A percentile compares a stretch with the other conserved stretches of the same genome.
Conservation (phyloP, 164 flowering plant genomes). For the Stephania cephalantha region DNA sequence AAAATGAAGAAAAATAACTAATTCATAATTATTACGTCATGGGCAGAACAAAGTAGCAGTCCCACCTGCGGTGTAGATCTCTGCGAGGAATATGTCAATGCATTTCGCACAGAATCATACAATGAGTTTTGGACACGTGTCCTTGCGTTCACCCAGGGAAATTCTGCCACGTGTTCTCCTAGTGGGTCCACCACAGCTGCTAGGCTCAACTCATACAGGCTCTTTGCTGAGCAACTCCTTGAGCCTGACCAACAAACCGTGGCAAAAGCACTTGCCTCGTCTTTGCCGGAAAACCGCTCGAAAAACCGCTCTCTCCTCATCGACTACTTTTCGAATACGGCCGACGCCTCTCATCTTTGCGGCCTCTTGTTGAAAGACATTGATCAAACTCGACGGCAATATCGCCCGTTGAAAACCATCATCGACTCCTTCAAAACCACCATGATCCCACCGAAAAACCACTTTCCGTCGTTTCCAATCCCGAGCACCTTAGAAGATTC, state of each 20-base stretch:
- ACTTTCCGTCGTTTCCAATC: background rate
- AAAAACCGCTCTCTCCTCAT: slow-evolving; percentile 28
- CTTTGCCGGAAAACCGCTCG: slow-evolving; percentile 17
- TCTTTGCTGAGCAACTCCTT: slow-evolving; percentile 57
- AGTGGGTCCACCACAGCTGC: slow-evolving; percentile 42
- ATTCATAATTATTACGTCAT: background rate
- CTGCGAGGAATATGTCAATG: slow-evolving; percentile 65
- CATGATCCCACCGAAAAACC: slow-evolving; percentile 3
- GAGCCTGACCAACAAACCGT: slow-evolving; percentile 62
- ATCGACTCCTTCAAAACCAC: slow-evolving; percentile 17
- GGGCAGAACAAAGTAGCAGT: background rate
- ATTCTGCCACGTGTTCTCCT: slow-evolving; percentile 17
- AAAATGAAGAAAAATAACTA: background rate
- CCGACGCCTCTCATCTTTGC: slow-evolving; percentile 54
- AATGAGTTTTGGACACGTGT: slow-evolving; percentile 61
- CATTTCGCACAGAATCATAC: slow-evolving; percentile 75
- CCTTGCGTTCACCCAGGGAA: slow-evolving; percentile 22
- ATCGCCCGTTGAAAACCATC: slow-evolving; percentile 28
- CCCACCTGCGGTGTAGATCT: slow-evolving; percentile 25
- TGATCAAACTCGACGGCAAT: slow-evolving; percentile 30
- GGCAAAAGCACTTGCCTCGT: slow-evolving; percentile 23
- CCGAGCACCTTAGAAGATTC: slow-evolving; percentile 12
- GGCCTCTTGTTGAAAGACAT: slow-evolving; percentile 41
- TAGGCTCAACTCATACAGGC: slow-evolving; percentile 61
- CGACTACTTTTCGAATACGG: slow-evolving; percentile 52